Percentiles rank a stretch among this genome's conserved stretches.
Evolutionary conservation across 2,329 filamentous ascomycete genomes (phyloP).

Genomic region (Aspergillus fischeri): DNA sequence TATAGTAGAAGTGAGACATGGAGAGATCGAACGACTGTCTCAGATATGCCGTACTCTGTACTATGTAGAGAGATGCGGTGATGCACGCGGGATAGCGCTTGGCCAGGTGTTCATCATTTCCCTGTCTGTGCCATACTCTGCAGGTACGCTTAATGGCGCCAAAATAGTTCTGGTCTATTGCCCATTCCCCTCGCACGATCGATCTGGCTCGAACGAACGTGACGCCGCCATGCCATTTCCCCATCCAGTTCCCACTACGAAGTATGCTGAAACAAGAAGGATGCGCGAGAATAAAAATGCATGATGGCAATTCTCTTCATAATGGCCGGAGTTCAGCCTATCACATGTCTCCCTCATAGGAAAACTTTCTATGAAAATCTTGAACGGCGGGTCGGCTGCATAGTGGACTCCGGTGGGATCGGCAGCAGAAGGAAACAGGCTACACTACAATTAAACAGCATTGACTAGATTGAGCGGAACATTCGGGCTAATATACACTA

Average conservation of each 20-base stretch:
- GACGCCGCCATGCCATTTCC: no score
- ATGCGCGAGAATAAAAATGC: no score
- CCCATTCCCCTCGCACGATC: constrained; percentile 1
- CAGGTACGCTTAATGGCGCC: not conserved
- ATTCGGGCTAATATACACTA: not conserved
- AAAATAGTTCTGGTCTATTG: not conserved
- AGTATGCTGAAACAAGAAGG: no score
- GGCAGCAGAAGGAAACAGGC: not conserved
- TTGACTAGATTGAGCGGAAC: not conserved
- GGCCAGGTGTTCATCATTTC: not conserved
- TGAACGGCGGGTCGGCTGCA: not conserved
- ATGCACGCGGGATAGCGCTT: not conserved
- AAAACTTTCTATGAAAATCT: not conserved
- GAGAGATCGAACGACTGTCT: no score
- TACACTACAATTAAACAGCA: not conserved
- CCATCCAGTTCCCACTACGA: no score
- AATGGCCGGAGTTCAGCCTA: not conserved
- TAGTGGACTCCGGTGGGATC: not conserved
- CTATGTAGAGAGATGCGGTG: no score
- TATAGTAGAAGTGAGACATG: no score
- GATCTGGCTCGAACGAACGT: not conserved
- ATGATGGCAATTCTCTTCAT: no score
- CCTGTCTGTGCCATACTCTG: not conserved
- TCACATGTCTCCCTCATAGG: not conserved
- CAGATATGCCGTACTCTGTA: no score